These are phyloP conservation scores for Evernia prunastri DNA, from an alignment of 495 filamentous ascomycete species.

Conservation along the genomic window DNA sequence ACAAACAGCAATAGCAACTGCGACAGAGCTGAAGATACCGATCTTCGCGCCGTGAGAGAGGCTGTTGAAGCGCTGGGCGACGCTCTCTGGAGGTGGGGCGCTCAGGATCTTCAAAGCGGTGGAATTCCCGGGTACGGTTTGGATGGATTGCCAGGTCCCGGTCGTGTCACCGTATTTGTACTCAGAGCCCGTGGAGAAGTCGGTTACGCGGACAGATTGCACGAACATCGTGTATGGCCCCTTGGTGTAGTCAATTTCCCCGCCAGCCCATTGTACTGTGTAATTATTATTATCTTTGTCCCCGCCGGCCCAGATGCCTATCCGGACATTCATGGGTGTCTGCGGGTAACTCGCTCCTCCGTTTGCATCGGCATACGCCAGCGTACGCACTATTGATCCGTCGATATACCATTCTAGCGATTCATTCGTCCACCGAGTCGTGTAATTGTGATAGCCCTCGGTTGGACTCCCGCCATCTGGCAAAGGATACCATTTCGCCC, in stretches of 20 bases:
- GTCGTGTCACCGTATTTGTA: constrained; percentile 62
- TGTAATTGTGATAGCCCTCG: constrained; percentile 73
- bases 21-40: constrained; percentile 50
- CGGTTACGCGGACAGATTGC: constrained; percentile 55
- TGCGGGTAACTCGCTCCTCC: constrained; percentile 74
- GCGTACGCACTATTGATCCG: constrained; percentile 59
- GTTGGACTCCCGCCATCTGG: constrained; percentile 46
- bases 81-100: constrained; percentile 35
- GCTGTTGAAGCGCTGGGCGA: constrained; percentile 51
- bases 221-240: constrained; percentile 79
- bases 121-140: constrained; percentile 57
- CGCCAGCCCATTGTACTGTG: constrained; percentile 72
- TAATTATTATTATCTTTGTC: constrained; percentile 60
- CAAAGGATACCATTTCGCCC: constrained; percentile 52
- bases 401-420: constrained; percentile 80
- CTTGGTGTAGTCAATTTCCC: constrained; percentile 60
- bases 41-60: constrained; percentile 50
- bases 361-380: constrained; percentile 49
- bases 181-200: constrained; percentile 60
- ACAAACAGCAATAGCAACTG: constrained; percentile 45
- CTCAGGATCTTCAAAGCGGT: constrained; percentile 39
- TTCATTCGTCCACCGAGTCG: constrained; percentile 76
- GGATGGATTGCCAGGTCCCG: constrained; percentile 67
- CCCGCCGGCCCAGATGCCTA: constrained; percentile 85
- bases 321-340: constrained; percentile 79